phyloP scores from a whole-genome alignment of 106 monocot genomes.

The Dioscorea alata region DNA sequence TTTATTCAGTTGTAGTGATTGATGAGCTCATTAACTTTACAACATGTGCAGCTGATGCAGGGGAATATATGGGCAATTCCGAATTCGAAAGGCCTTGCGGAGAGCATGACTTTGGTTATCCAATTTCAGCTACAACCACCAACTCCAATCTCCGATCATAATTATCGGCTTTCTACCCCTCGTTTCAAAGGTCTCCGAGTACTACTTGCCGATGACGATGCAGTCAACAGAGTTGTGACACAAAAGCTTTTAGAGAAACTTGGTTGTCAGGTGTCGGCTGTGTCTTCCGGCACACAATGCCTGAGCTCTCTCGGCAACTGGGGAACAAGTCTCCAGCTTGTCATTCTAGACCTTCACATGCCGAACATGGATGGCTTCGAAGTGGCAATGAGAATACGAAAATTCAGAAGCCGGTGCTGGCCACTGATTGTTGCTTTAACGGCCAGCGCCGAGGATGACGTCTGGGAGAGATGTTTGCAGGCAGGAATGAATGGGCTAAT shows the following conservation, averaged over 20 bases:
- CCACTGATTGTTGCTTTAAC: slow-evolving; percentile 32
- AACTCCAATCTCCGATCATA: slow-evolving; percentile 2
- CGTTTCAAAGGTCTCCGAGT: slow-evolving; percentile 32
- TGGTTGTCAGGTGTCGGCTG: slow-evolving; percentile 33
- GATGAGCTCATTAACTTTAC: neutral
- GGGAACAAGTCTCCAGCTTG: slow-evolving; percentile 15
- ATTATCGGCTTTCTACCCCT: slow-evolving; percentile 1
- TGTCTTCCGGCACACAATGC: slow-evolving; percentile 28
- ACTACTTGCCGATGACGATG: slow-evolving; percentile 27
- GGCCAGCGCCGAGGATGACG: slow-evolving; percentile 19
- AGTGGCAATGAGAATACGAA: slow-evolving; percentile 20
- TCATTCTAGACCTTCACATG: slow-evolving; percentile 29
- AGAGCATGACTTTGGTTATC: slow-evolving; percentile 30
- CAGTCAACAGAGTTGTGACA: slow-evolving; percentile 24
- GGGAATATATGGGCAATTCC: slow-evolving; percentile 34
- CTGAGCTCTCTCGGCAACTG: slow-evolving; percentile 17
- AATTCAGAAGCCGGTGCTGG: slow-evolving; percentile 20
- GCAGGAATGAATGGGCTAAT: slow-evolving; percentile 36
- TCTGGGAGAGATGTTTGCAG: slow-evolving; percentile 36
- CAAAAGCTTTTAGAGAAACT: slow-evolving; percentile 39
- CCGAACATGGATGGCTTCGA: slow-evolving; percentile 28
- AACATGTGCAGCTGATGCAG: slow-evolving; percentile 47
- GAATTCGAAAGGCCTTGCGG: slow-evolving; percentile 22
- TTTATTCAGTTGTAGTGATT: too few relatives aligned
- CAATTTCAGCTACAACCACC: slow-evolving; percentile 21